Conservation (phyloP, 257 asterid genomes). For the Ilex asprella region DNA sequence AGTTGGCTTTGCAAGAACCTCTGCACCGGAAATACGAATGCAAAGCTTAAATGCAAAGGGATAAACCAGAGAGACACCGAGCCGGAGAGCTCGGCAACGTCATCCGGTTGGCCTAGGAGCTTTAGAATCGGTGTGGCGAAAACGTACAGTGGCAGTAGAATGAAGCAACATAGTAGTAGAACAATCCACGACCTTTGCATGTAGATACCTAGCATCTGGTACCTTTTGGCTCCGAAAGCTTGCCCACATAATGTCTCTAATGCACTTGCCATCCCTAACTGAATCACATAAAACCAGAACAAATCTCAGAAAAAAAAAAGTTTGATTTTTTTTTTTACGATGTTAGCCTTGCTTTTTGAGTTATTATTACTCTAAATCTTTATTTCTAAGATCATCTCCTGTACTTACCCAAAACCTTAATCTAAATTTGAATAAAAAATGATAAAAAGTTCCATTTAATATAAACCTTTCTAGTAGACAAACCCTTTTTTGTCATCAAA, state of each 20-base stretch:
- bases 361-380: too few relatives aligned
- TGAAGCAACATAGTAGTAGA: slow-evolving; percentile 15
- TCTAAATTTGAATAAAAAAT: too few relatives aligned
- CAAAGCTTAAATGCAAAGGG: slow-evolving; percentile 34
- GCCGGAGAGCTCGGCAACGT: slow-evolving; percentile 27
- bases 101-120: slow-evolving; percentile 27
- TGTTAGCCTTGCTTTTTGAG: too few relatives aligned
- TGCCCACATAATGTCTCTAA: slow-evolving; percentile 32
- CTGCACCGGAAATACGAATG: slow-evolving; percentile 27
- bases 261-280: slow-evolving; percentile 43
- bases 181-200: slow-evolving; percentile 38
- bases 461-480: too few relatives aligned
- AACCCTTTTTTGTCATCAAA: too few relatives aligned
- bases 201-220: slow-evolving; percentile 29
- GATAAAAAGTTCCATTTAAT: too few relatives aligned
- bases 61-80: slow-evolving; percentile 19
- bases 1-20: slow-evolving; percentile 46
- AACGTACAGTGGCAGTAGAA: slow-evolving; percentile 25
- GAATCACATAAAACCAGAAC: neutral
- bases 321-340: too few relatives aligned
- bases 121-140: slow-evolving; percentile 23
- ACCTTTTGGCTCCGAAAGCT: slow-evolving; percentile 32
- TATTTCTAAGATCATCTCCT: too few relatives aligned
- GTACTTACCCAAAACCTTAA: too few relatives aligned
- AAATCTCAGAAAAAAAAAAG: too few relatives aligned